Evolutionary conservation across 1,139 yeast genomes (phyloP).

Genomic region (Geotrichum europaeum): DNA sequence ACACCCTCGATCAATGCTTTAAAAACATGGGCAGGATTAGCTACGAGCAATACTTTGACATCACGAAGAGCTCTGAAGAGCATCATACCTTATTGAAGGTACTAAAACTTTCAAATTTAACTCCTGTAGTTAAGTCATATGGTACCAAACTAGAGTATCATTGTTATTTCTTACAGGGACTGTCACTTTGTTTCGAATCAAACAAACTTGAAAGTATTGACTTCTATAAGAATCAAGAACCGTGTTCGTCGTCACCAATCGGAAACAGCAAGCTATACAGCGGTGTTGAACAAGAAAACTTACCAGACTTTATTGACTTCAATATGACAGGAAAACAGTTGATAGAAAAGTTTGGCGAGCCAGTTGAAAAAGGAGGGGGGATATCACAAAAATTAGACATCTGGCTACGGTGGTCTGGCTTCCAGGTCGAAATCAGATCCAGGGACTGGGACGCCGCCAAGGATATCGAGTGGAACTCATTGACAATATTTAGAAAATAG

Average conservation of each 20-base stretch:
- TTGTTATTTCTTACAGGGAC: slow-evolving; percentile 25
- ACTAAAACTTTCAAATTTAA: background rate
- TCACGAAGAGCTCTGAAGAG: background rate
- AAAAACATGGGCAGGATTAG: background rate
- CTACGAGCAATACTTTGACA: slow-evolving; percentile 2
- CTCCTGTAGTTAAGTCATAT: background rate
- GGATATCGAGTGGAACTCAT: slow-evolving; percentile 24
- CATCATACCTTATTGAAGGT: background rate
- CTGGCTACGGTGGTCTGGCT: slow-evolving; percentile 29
- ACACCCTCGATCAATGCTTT: background rate
- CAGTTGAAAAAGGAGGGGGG: slow-evolving; percentile 29
- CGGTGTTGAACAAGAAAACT: slow-evolving; percentile 15
- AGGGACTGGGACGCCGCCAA: slow-evolving; percentile 29
- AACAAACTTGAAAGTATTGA: slow-evolving; percentile 24
- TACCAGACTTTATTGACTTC: slow-evolving; percentile 20
- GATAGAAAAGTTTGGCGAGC: slow-evolving; percentile 28
- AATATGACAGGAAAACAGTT: slow-evolving; percentile 24
- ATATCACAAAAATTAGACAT: slow-evolving; percentile 22
- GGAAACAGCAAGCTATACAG: slow-evolving; percentile 2
- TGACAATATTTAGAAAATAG: slow-evolving; percentile 19
- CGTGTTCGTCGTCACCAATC: background rate
- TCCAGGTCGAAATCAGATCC: slow-evolving; percentile 27
- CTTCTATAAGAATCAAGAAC: slow-evolving; percentile 22
- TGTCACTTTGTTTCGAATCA: slow-evolving; percentile 23
- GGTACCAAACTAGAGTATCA: slow-evolving; percentile 19